Evolutionary conservation across 352 stramenopile species (phyloP).

Genomic region (Globisporangium echinulatum): DNA sequence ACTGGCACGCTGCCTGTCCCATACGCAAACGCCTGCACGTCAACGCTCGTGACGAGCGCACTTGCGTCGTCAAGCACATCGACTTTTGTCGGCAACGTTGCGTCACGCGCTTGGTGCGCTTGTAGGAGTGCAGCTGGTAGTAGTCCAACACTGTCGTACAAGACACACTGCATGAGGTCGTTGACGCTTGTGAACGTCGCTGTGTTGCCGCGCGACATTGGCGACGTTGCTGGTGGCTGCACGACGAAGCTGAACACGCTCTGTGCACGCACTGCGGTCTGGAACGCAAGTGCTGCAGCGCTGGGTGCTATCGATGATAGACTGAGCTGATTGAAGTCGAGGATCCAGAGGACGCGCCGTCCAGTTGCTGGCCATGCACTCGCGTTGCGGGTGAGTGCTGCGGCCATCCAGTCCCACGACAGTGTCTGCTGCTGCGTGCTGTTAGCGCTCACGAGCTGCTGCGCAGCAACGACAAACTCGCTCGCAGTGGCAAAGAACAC

Average conservation of each 20-base stretch:
- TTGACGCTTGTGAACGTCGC: constrained; percentile 1
- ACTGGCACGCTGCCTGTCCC: constrained; percentile 24
- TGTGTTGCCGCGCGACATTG: constrained; percentile 3
- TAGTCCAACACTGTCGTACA: constrained; percentile 7
- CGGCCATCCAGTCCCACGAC: constrained; percentile 4
- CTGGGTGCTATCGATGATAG: constrained; percentile 2
- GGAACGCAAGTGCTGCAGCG: constrained; percentile 6
- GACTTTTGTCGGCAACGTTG: constrained; percentile 13
- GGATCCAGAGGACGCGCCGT: constrained; percentile 14
- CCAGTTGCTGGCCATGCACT: constrained; percentile 23
- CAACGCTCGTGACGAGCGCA: constrained; percentile 14
- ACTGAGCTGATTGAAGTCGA: constrained; percentile 13
- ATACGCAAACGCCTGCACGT: constrained; percentile 18
- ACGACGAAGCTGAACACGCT: constrained; percentile 27
- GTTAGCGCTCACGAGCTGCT: background rate
- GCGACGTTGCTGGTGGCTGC: constrained; percentile 6
- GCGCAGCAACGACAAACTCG: constrained; percentile 16
- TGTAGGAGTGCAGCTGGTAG: constrained; percentile 24
- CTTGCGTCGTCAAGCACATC: constrained; percentile 19
- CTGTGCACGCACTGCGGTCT: constrained; percentile 14
- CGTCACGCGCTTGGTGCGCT: constrained; percentile 23
- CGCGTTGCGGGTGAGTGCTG: constrained; percentile 2
- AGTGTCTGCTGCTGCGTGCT: constrained; percentile 7
- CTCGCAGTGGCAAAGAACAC: constrained; percentile 11
- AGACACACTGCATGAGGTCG: constrained; percentile 18